Evolutionary conservation across 305 asterid genomes (phyloP).

Genomic region (Fraxinus sp.): DNA sequence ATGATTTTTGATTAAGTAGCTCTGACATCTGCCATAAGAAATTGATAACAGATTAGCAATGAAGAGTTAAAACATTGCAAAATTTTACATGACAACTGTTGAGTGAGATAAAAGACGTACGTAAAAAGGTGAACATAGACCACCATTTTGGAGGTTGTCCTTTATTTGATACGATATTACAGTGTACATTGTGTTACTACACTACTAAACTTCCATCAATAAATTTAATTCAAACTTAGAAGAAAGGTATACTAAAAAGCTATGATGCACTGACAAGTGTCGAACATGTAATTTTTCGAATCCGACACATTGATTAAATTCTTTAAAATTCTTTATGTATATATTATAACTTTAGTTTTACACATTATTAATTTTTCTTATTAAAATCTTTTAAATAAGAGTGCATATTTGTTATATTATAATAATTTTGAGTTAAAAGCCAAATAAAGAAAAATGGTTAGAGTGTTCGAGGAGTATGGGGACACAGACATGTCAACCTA

Average conservation of each 20-base stretch:
- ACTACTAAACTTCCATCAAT: neutral
- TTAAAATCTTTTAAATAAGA: too few species aligned
- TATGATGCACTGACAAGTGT: too few species aligned
- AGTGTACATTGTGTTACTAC: neutral
- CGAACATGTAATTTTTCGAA: too few species aligned
- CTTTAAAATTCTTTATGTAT: too few species aligned
- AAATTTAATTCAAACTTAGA: neutral
- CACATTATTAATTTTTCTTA: neutral
- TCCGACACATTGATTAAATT: too few species aligned
- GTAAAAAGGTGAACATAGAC: neutral
- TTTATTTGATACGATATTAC: slow-evolving; percentile 2
- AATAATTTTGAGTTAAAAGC: too few species aligned
- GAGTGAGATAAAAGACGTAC: neutral
- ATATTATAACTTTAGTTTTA: too few species aligned
- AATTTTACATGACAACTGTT: neutral
- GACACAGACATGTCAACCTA: neutral
- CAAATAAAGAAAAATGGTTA: neutral
- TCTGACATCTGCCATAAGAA: slow-evolving; percentile 78
- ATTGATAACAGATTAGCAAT: too few species aligned
- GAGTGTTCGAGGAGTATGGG: neutral
- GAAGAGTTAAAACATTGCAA: slow-evolving; percentile 2
- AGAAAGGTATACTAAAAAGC: neutral
- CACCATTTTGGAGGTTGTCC: neutral
- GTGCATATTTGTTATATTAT: neutral
- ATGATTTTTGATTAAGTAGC: slow-evolving; percentile 82